Evolutionary conservation across 257 asterid genomes (phyloP).

Genomic region (Osmanthus fragrans): DNA sequence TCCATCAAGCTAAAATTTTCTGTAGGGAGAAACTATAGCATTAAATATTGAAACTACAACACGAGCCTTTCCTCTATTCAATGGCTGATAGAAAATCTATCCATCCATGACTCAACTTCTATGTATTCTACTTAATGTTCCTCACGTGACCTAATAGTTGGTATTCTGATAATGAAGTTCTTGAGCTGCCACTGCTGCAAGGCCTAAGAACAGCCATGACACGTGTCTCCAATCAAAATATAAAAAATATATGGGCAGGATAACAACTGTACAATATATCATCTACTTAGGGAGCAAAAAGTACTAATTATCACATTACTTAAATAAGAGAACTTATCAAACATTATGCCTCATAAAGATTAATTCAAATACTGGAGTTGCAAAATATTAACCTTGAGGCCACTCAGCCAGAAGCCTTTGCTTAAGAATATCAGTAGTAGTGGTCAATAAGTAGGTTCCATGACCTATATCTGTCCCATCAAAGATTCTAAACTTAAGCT

Average conservation of each 20-base stretch:
- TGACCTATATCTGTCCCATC: constrained; percentile 74
- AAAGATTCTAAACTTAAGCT: constrained; percentile 65
- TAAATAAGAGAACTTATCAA: background rate
- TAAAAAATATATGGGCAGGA: background rate
- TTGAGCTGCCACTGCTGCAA: background rate
- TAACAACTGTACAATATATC: background rate
- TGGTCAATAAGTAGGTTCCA: constrained; percentile 48
- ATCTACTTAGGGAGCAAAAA: background rate
- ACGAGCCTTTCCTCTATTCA: background rate
- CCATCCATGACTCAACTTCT: background rate
- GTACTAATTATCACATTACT: background rate
- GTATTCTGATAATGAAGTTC: background rate
- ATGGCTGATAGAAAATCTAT: background rate
- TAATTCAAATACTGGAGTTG: background rate
- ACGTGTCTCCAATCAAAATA: background rate
- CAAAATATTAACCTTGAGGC: constrained; percentile 54
- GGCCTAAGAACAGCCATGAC: background rate
- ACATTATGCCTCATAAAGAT: background rate
- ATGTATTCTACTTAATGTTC: background rate
- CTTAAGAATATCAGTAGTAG: constrained; percentile 47
- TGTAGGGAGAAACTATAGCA: background rate
- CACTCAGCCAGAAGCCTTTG: constrained; percentile 60
- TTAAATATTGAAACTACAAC: background rate
- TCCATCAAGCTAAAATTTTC: background rate
- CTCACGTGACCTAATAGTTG: background rate